Base-by-base conservation (phyloP, 345 rosid genomes). In the Brassica nigra region DNA sequence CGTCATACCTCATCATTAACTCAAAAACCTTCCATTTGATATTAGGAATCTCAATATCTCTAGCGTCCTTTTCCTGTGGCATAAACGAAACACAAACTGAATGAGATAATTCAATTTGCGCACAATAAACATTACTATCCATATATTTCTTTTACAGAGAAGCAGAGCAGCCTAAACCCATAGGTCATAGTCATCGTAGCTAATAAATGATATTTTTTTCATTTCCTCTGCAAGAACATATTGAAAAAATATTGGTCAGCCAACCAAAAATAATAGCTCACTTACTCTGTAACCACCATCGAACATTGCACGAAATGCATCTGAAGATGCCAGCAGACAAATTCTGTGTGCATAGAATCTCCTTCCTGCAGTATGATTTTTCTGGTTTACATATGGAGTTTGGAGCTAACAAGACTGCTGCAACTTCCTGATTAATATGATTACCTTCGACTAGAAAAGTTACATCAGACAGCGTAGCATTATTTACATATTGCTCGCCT, bases 301-400 rank as follows among this genome's bases (percentile, higher is more conserved):
- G 80, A 95, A 95, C 99, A 95, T 93, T 76, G 99, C 99, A 75
- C 97, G 97, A 78, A 95, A 95, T 81, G 99, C 97, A 82, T 95
- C 99, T 71, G 99, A 95, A 74, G 99, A 95, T 86, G 98, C 99
- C 77, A 95, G 95, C 61, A 95, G 83, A 85, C 99, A 95, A 80
- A 95, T 95, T 86, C 97, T 89, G 84, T 95, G 99, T 66, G 98
- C 99, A 85, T 85, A 90, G 85, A 95, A 93, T 80, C 88, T 86
- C 83, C 90, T 89, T 77, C 98, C 99, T 93, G 90, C 86, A 88
- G 44, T 16, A 58, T 37, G 63, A 52, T 72, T 77, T 59, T 66
- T 76, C 63, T 65, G 33, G 36, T 70, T 76, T 71, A 82, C 71
- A 67, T 63, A 69, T 15, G 31, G 62, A 27, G 23, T 59, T 65